phyloP scores from a whole-genome alignment of 2,329 filamentous ascomycete species.

The Xylaria polymorpha region DNA sequence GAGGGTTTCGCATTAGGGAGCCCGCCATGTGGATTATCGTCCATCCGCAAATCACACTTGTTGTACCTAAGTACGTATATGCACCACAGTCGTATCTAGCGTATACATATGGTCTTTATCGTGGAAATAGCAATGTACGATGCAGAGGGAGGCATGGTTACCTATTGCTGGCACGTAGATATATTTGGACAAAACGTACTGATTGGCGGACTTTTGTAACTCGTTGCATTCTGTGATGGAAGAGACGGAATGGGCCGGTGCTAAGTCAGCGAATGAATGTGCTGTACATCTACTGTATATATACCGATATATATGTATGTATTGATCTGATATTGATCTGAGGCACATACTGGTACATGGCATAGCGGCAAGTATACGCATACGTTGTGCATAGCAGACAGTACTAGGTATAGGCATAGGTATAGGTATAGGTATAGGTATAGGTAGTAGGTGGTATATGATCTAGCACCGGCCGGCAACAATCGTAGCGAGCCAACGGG shows the following conservation, averaged over 20 bases:
- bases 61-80: not conserved
- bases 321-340: not conserved
- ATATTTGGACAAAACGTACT: not conserved
- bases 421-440: too few relatives aligned
- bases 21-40: not conserved
- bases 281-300: not conserved
- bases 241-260: not conserved
- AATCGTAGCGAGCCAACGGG: not conserved
- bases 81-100: too few relatives aligned
- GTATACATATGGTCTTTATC: not conserved
- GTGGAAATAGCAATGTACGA: not conserved
- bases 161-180: not conserved
- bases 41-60: not conserved
- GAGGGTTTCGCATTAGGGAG: not conserved
- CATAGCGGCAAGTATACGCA: too few relatives aligned
- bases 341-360: too few relatives aligned
- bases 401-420: not conserved
- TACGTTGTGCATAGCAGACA: not conserved
- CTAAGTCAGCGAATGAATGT: not conserved
- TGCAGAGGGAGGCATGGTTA: not conserved
- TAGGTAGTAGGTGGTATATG: too few relatives aligned
- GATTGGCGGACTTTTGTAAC: not conserved
- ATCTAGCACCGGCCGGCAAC: constrained; percentile 27
- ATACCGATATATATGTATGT: not conserved
- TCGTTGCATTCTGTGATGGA: not conserved